These are phyloP conservation scores for Chionographis japonica DNA, from an alignment of 106 monocot genomes.

Conservation along the genomic window DNA sequence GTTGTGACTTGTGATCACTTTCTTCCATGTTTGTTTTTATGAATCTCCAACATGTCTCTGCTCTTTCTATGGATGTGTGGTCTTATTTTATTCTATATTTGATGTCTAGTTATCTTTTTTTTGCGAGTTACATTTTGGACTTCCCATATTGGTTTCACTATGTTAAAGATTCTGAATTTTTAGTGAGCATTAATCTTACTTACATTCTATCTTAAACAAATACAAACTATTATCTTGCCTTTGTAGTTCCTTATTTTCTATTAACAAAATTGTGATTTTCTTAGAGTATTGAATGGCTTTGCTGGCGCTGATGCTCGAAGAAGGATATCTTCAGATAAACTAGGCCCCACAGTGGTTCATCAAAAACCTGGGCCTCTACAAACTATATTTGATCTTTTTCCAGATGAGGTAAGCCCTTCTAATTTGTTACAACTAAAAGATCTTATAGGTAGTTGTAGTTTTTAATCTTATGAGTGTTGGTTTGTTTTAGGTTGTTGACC, in stretches of 20 bases:
- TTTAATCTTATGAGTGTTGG: neutral
- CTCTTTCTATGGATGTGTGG: too few relatives aligned
- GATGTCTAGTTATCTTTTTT: neutral
- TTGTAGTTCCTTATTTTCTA: too few relatives aligned
- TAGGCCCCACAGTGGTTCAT: slow-evolving; percentile 88
- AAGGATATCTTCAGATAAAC: slow-evolving; percentile 68
- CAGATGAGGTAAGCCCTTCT: slow-evolving; percentile 63
- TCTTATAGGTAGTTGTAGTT: neutral
- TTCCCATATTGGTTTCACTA: too few relatives aligned
- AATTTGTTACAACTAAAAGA: neutral
- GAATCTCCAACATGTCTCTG: too few relatives aligned
- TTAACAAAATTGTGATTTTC: too few relatives aligned
- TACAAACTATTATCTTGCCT: too few relatives aligned
- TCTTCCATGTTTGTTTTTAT: too few relatives aligned
- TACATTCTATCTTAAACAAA: too few relatives aligned
- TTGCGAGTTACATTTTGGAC: neutral
- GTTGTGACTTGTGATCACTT: too few relatives aligned
- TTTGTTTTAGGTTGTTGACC: slow-evolving; percentile 62
- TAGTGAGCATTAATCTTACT: too few relatives aligned
- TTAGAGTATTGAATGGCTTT: slow-evolving; percentile 57
- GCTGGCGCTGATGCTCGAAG: slow-evolving; percentile 82
- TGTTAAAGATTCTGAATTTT: too few relatives aligned
- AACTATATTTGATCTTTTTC: slow-evolving; percentile 82
- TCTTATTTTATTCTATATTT: too few relatives aligned
- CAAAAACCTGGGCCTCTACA: slow-evolving; percentile 93